Conservation (phyloP, 2,329 filamentous ascomycete species). For the Xylariaceae sp. region DNA sequence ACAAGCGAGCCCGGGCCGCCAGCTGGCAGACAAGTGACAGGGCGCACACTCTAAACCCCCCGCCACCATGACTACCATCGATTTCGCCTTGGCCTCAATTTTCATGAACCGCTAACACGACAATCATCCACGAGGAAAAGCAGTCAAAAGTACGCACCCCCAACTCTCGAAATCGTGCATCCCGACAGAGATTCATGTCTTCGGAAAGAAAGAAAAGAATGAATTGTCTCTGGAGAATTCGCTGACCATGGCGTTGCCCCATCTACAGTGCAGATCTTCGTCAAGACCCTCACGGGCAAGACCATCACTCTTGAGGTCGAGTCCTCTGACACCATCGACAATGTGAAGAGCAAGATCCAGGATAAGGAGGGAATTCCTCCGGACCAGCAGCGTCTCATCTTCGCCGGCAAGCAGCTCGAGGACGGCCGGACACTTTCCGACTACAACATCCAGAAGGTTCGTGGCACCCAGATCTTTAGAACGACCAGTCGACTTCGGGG, state of each 20-base stretch:
- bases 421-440: constrained; percentile 94
- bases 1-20: constrained; percentile 15
- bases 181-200: not conserved
- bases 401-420: constrained; percentile 98
- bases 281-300: constrained; percentile 99
- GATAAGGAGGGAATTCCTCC: constrained; percentile 99
- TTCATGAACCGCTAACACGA: constrained; percentile 13
- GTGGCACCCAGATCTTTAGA: constrained; percentile 29
- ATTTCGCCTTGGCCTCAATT: constrained; percentile 15
- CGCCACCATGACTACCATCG: constrained; percentile 19
- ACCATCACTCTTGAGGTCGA: constrained; percentile 99
- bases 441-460: constrained; percentile 99
- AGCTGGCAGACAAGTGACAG: constrained; percentile 15
- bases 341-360: constrained; percentile 99
- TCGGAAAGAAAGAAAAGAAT: not conserved
- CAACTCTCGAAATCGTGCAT: not conserved
- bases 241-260: constrained; percentile 43
- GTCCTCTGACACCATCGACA: constrained; percentile 98
- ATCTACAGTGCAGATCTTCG: constrained; percentile 89
- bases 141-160: constrained; percentile 22
- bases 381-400: constrained; percentile 98
- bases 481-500: not conserved
- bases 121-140: constrained; percentile 25
- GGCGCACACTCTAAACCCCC: constrained; percentile 20
- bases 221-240: not conserved